A percentile compares a stretch with the other conserved stretches of the same genome.
phyloP scores from a whole-genome alignment of 306 rosid species.

The Trifolium dubium region DNA sequence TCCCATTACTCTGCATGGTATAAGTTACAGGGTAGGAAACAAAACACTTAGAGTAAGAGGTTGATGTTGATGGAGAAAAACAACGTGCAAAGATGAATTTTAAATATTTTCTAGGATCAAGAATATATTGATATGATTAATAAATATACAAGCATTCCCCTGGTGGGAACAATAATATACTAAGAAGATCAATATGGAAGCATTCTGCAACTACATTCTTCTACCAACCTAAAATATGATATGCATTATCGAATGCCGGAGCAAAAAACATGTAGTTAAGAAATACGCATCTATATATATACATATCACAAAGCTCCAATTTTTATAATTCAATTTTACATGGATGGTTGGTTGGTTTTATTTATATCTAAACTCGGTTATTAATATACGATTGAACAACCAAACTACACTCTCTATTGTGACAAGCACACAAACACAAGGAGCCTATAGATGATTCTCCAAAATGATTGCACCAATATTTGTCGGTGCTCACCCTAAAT shows the following conservation, averaged over 20 bases:
- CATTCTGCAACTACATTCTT: conserved; percentile 16
- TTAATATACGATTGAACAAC: neutral
- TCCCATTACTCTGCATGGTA: conserved; percentile 80
- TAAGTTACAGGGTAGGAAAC: conserved; percentile 36
- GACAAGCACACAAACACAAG: neutral
- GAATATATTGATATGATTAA: conserved; percentile 6
- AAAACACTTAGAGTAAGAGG: conserved; percentile 17
- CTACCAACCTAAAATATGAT: conserved; percentile 22
- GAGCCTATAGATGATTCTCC: conserved; percentile 12
- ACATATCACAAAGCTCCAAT: conserved; percentile 5
- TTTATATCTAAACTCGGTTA: neutral
- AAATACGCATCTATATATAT: conserved; percentile 24
- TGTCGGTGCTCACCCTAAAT: conserved; percentile 8
- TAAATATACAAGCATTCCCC: conserved; percentile 16
- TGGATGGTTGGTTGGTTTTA: neutral
- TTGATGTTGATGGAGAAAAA: conserved; percentile 13
- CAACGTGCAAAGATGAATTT: conserved; percentile 12
- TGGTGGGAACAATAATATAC: conserved; percentile 24
- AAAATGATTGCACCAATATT: conserved; percentile 15
- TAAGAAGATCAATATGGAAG: neutral
- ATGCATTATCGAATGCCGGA: neutral
- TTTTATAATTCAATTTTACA: neutral
- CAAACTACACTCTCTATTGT: neutral
- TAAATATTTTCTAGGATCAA: conserved; percentile 17
- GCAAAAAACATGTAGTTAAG: conserved; percentile 14